Percentiles rank a stretch among this genome's conserved stretches.
These are phyloP conservation scores for Nevesoporus exiguus DNA, from an alignment of 768 basidiomycete species.

Conservation along the genomic window DNA sequence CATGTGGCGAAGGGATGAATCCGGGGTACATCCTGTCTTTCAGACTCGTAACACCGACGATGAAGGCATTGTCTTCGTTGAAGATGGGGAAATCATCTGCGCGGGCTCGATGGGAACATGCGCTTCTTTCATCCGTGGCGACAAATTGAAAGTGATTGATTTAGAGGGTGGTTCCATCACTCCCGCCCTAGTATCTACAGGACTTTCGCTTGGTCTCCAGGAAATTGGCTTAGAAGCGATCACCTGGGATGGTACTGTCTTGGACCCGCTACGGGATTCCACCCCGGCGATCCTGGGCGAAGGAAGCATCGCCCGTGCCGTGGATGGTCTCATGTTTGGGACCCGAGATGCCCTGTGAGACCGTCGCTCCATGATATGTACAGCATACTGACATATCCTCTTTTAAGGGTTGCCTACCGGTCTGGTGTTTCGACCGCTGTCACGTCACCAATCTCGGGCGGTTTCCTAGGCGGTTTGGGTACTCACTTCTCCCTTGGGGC, in stretches of 20 bases:
- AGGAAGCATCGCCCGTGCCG: slow-evolving; percentile 51
- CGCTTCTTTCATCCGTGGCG: slow-evolving; percentile 10
- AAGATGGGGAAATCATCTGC: slow-evolving; percentile 54
- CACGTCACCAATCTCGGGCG: slow-evolving; percentile 50
- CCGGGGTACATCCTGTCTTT: slow-evolving; percentile 21
- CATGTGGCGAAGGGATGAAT: slow-evolving; percentile 26
- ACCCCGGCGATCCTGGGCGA: slow-evolving; percentile 35
- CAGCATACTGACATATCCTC: slow-evolving; percentile 3
- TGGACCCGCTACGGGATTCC: slow-evolving; percentile 41
- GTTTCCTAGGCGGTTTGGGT: slow-evolving; percentile 63
- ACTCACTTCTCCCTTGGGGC: slow-evolving; percentile 60
- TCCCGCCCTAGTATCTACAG: slow-evolving; percentile 64
- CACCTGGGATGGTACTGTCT: slow-evolving; percentile 62
- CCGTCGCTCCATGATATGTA: background rate
- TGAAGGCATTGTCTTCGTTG: slow-evolving; percentile 43
- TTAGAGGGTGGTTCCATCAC: slow-evolving; percentile 60
- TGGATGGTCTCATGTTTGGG: slow-evolving; percentile 58
- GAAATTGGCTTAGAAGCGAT: slow-evolving; percentile 65
- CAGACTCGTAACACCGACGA: slow-evolving; percentile 6
- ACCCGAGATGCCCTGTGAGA: slow-evolving; percentile 49
- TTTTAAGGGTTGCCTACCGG: slow-evolving; percentile 63
- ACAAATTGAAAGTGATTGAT: slow-evolving; percentile 33
- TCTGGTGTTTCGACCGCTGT: slow-evolving; percentile 71
- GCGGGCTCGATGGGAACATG: slow-evolving; percentile 25
- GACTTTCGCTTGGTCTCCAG: slow-evolving; percentile 59